Percentiles rank a stretch among this genome's conserved stretches.
These are phyloP conservation scores for Filosporella fistucella DNA, from an alignment of 495 filamentous ascomycete genomes.

Conservation along the genomic window DNA sequence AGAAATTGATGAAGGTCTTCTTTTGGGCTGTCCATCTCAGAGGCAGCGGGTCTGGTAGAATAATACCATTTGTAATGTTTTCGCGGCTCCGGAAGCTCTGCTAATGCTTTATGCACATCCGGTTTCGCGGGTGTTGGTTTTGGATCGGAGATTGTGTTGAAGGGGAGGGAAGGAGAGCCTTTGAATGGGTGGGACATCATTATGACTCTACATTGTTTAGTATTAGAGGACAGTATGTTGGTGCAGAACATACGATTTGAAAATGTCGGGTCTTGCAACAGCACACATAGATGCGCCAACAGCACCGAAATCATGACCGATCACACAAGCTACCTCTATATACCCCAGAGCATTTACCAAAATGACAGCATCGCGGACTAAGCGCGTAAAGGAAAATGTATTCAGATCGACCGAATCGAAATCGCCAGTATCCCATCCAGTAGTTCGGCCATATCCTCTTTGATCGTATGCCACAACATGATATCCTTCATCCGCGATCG, in stretches of 20 bases:
- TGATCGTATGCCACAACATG: conserved; percentile 64
- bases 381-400: conserved; percentile 51
- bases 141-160: conserved; percentile 37
- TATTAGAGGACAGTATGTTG: neutral
- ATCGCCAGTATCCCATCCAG: conserved; percentile 49
- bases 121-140: conserved; percentile 20
- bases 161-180: conserved; percentile 42
- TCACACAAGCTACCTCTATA: conserved; percentile 49
- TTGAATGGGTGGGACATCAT: conserved; percentile 56
- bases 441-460: conserved; percentile 64
- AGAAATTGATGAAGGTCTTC: conserved; percentile 54
- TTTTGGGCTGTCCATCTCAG: conserved; percentile 50
- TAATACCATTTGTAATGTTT: conserved; percentile 75
- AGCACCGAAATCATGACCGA: conserved; percentile 66
- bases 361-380: conserved; percentile 58
- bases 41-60: conserved; percentile 47
- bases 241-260: conserved; percentile 30
- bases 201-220: conserved; percentile 28
- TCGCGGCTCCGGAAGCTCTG: conserved; percentile 40
- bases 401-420: conserved; percentile 49
- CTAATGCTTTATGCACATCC: conserved; percentile 53
- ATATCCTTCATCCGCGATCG: conserved; percentile 51
- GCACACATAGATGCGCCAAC: conserved; percentile 55
- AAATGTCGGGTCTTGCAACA: conserved; percentile 60
- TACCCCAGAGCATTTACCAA: conserved; percentile 59